A percentile compares a stretch with the other conserved stretches of the same genome.
Conservation (phyloP, 2,329 filamentous ascomycete genomes). For the Aspergillus costaricaensis region DNA sequence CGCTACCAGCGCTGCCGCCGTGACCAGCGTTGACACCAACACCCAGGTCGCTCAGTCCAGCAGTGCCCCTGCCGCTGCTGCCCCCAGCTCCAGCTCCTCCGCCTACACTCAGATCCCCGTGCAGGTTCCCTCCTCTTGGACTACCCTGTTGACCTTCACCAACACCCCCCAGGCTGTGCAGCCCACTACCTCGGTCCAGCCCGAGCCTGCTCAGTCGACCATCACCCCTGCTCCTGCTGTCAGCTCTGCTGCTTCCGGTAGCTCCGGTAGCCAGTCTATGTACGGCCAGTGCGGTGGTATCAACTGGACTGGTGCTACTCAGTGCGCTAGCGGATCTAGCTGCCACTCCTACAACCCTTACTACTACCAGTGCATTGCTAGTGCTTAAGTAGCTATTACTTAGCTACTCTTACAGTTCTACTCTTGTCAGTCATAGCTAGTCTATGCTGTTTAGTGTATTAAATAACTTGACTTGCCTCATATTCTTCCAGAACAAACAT, state of each 20-base stretch:
- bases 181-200: not conserved
- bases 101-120: slow-evolving; percentile 8
- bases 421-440: no score
- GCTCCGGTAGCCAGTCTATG: slow-evolving; percentile 1
- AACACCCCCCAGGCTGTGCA: slow-evolving; percentile 3
- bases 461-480: not conserved
- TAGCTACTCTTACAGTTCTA: no score
- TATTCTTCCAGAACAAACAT: no score
- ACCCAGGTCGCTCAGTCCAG: not conserved
- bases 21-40: not conserved
- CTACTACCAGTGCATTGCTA: slow-evolving; percentile 49
- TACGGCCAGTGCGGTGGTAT: slow-evolving; percentile 52
- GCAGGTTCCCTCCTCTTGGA: slow-evolving; percentile 11
- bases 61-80: not conserved
- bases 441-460: no score
- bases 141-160: not conserved
- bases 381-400: not conserved
- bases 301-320: slow-evolving; percentile 43
- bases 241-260: not conserved
- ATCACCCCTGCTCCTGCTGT: slow-evolving; percentile 3
- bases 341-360: slow-evolving; percentile 48
- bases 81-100: not conserved
- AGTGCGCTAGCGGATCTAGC: slow-evolving; percentile 41
- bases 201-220: not conserved
- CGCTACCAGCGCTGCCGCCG: not conserved